These are phyloP conservation scores for Lunasporangiospora selenospora DNA, from an alignment of 192 early-diverging fungal species.

Conservation along the genomic window DNA sequence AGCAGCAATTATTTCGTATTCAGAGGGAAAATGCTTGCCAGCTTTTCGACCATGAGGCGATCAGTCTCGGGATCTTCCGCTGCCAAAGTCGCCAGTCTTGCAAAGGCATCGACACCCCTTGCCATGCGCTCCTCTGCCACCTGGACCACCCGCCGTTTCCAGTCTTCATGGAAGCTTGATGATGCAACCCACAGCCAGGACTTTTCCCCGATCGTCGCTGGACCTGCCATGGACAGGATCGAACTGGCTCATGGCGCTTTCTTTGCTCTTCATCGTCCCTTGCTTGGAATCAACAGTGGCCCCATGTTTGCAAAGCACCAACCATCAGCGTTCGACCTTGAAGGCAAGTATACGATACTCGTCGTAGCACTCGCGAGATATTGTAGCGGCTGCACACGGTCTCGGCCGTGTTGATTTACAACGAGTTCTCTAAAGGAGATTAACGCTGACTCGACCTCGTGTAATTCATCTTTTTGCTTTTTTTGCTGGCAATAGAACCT, in stretches of 20 bases:
- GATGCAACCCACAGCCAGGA: slow-evolving; percentile 9
- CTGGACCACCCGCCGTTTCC: slow-evolving; percentile 23
- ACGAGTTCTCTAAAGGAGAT: too few relatives aligned
- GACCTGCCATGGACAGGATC: slow-evolving; percentile 28
- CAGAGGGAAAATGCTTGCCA: slow-evolving; percentile 20
- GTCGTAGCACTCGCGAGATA: too few relatives aligned
- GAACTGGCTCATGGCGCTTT: slow-evolving; percentile 65
- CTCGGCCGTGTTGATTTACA: too few relatives aligned
- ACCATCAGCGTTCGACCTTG: slow-evolving; percentile 2
- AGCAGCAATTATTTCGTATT: background rate
- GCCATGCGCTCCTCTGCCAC: slow-evolving; percentile 6
- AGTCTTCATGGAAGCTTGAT: slow-evolving; percentile 34
- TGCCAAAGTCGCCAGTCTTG: background rate
- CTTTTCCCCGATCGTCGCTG: slow-evolving; percentile 13
- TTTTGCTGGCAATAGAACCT: slow-evolving; percentile 8
- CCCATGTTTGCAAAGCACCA: slow-evolving; percentile 3
- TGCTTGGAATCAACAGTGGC: slow-evolving; percentile 50
- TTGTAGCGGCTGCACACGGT: too few relatives aligned
- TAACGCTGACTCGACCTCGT: background rate
- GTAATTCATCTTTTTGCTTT: background rate
- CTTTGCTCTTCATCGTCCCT: slow-evolving; percentile 64
- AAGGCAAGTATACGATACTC: slow-evolving; percentile 28
- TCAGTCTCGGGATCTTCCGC: slow-evolving; percentile 20
- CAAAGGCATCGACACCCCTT: slow-evolving; percentile 1
- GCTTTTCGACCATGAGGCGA: slow-evolving; percentile 24